Evolutionary conservation across 768 basidiomycete genomes (phyloP), one percentile per base, ranked within the genome.

Genomic region (Boletus edulis): DNA sequence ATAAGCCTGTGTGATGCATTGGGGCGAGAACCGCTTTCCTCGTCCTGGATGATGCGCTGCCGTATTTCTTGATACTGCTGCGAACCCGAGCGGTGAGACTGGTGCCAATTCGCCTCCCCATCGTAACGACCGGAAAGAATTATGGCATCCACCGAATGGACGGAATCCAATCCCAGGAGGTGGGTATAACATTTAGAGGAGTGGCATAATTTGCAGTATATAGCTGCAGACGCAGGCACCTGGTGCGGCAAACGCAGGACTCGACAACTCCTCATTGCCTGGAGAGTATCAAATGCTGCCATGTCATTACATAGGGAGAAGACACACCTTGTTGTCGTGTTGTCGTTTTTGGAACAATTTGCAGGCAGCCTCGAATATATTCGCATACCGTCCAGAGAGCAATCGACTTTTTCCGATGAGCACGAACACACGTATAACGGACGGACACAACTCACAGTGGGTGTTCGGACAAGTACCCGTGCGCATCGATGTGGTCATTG

Each of bases 161-260:
- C 17, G 31, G 69, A 66, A 24, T 75, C 70, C 1, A 45, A 17
- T 14, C 68, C 61, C 2, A 78, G 63, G 10, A 76, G 49, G 51
- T 79, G 76, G 31, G 54, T 51, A 56, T 71, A 75, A 47, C 79
- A 80, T 48, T 47, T 67, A 1, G 67, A 58, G 7, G 13, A 18
- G 59, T 76, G 76, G 51, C 79, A 81, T 12, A 45, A 13, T 29
- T 58, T 64, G 66, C 79, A 81, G 18, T 58, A 58, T 31, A 80
- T 53, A 14, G 62, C 64, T 14, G 62, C 54, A 31, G 52, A 38
- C 11, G 45, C 49, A 39, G 58, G 46, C 24, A 58, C 62, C 17
- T 18, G 49, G 49, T 71, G 69, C 12, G 64, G 11, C 18, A 31
- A 18, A 43, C 56, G 56, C 22, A n/a, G 29, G 29, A 29, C 38